Evolutionary conservation across 148 eudicot genomes (phyloP).

Genomic region (Chenopodium formosanum): DNA sequence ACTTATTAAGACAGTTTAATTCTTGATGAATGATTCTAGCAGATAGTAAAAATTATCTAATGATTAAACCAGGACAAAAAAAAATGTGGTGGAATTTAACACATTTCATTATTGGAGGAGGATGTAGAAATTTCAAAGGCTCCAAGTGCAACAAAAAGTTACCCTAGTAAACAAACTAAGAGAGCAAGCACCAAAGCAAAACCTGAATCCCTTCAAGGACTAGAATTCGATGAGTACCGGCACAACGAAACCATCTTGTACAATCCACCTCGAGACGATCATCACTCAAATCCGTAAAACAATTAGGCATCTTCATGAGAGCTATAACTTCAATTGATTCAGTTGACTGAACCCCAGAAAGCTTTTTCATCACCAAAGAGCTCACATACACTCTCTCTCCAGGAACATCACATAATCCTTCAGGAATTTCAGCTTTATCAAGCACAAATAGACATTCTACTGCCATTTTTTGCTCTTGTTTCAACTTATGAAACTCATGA

Average conservation of each 20-base stretch:
- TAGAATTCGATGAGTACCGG: conserved; percentile 51
- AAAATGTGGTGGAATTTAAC: background rate
- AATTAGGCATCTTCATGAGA: conserved; percentile 67
- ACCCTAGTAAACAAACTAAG: background rate
- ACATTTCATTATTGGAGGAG: background rate
- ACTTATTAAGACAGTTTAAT: background rate
- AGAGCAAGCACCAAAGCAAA: conserved; percentile 12
- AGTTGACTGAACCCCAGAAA: conserved; percentile 77
- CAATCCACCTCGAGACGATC: conserved; percentile 37
- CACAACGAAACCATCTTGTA: conserved; percentile 41
- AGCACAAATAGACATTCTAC: conserved; percentile 71
- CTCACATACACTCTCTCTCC: conserved; percentile 52
- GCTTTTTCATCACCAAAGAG: conserved; percentile 72
- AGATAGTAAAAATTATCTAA: background rate
- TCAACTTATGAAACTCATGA: conserved; percentile 43
- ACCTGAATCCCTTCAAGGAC: conserved; percentile 98
- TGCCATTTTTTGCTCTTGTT: conserved; percentile 24
- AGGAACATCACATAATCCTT: conserved; percentile 42
- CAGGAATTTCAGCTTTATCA: conserved; percentile 52
- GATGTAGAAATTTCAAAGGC: background rate
- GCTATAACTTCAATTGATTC: conserved; percentile 79
- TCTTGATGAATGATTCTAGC: background rate
- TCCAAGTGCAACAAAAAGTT: background rate
- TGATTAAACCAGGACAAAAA: background rate
- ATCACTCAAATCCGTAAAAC: conserved; percentile 45